These are phyloP conservation scores for Stephania japonica DNA, from an alignment of 164 flowering plant species.

Conservation along the genomic window DNA sequence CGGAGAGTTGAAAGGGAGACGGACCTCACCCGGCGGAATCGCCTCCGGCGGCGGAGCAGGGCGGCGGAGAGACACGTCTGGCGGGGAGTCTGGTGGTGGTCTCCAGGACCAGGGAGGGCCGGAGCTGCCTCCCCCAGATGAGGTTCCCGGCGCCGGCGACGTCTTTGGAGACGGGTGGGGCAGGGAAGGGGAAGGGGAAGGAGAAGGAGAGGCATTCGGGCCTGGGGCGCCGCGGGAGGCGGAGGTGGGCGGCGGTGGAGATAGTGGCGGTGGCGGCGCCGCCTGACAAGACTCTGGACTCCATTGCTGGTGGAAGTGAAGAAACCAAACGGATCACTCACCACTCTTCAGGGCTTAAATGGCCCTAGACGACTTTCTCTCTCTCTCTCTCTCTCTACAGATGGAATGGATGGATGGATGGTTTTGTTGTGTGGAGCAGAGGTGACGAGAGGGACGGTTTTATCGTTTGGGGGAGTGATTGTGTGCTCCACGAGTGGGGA, in stretches of 20 bases:
- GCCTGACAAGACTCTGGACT: constrained; percentile 68
- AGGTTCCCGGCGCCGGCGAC: constrained; percentile 68
- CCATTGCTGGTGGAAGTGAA: constrained; percentile 33
- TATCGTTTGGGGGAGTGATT: neutral
- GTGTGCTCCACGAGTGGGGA: neutral
- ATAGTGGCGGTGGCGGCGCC: constrained; percentile 34
- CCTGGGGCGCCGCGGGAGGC: constrained; percentile 18
- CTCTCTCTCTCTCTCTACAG: too few relatives aligned
- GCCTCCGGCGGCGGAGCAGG: constrained; percentile 55
- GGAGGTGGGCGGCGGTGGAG: constrained; percentile 30
- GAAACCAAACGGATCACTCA: neutral
- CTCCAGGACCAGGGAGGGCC: constrained; percentile 57
- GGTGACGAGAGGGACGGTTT: neutral
- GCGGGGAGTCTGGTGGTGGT: constrained; percentile 4
- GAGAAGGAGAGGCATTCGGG: constrained; percentile 17
- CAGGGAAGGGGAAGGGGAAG: constrained; percentile 20
- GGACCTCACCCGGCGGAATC: constrained; percentile 98
- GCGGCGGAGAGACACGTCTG: constrained; percentile 34
- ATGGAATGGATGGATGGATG: neutral
- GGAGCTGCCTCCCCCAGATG: constrained; percentile 79
- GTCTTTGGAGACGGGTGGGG: constrained; percentile 19
- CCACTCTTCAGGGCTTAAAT: too few relatives aligned
- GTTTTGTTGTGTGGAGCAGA: neutral
- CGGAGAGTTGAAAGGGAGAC: constrained; percentile 31
- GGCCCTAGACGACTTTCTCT: too few relatives aligned